Evolutionary conservation across 2,329 filamentous ascomycete species (phyloP).

Genomic region (Penicillium sp.): DNA sequence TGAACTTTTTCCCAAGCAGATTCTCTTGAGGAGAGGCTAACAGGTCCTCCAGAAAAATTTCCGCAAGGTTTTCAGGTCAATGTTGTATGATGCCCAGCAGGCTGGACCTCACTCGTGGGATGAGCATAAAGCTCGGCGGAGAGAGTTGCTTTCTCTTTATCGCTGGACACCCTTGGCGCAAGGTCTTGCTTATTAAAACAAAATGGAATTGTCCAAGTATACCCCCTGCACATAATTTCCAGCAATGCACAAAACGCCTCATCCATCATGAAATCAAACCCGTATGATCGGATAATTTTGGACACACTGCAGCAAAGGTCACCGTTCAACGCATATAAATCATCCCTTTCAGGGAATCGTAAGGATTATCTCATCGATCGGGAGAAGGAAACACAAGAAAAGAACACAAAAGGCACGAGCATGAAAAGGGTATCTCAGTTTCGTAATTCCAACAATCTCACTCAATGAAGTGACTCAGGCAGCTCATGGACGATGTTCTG

Average conservation of each 20-base stretch:
- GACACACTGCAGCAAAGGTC: background rate
- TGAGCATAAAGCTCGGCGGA: slow-evolving; percentile 49
- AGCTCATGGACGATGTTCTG: background rate
- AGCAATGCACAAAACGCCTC: background rate
- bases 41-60: slow-evolving; percentile 51
- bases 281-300: background rate
- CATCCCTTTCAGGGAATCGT: background rate
- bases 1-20: background rate
- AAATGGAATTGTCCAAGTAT: background rate
- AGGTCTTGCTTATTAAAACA: slow-evolving; percentile 15
- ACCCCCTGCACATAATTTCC: background rate
- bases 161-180: slow-evolving; percentile 47
- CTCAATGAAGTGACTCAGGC: background rate
- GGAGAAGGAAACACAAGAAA: background rate
- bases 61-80: slow-evolving; percentile 55
- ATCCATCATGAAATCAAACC: background rate
- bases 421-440: slow-evolving; percentile 1
- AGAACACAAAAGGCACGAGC: background rate
- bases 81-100: slow-evolving; percentile 52
- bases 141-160: slow-evolving; percentile 56
- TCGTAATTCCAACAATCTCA: background rate
- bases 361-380: background rate
- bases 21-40: background rate
- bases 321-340: background rate
- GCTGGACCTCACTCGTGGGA: slow-evolving; percentile 45